Evolutionary conservation across 345 rosid species (phyloP).

Genomic region (Barbarea vulgaris): DNA sequence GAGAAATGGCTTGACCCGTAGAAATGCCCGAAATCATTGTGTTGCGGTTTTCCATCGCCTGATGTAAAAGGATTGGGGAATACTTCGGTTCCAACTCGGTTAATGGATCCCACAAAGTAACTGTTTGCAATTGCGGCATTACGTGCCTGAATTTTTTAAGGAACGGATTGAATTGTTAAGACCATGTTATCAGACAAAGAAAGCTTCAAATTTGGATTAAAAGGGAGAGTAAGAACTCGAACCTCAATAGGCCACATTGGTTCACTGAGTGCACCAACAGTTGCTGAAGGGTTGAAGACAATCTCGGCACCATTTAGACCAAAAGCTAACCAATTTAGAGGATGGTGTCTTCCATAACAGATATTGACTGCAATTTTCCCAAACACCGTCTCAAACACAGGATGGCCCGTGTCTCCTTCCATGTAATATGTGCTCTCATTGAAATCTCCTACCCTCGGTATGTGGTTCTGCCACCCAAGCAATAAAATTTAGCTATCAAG

Average conservation of each 20-base stretch:
- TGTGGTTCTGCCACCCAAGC: conserved; percentile 73
- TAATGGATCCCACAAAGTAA: conserved; percentile 94
- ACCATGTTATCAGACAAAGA: background rate
- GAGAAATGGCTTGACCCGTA: conserved; percentile 93
- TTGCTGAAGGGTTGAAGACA: conserved; percentile 98
- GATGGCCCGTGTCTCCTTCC: conserved; percentile 98
- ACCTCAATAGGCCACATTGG: conserved; percentile 99
- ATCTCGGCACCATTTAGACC: conserved; percentile 98
- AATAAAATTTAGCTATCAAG: conserved; percentile 7
- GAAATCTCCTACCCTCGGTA: conserved; percentile 96
- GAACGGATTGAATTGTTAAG: background rate
- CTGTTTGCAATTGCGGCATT: conserved; percentile 96
- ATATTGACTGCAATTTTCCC: conserved; percentile 89
- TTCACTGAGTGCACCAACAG: conserved; percentile 96
- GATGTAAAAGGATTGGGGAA: conserved; percentile 94
- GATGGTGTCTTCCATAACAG: conserved; percentile 98
- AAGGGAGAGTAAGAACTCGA: background rate
- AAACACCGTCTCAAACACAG: conserved; percentile 88
- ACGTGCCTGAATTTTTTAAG: conserved; percentile 57
- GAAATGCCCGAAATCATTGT: conserved; percentile 86
- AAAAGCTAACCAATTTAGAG: conserved; percentile 93
- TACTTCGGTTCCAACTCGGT: conserved; percentile 92
- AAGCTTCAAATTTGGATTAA: background rate
- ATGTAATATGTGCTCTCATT: conserved; percentile 97
- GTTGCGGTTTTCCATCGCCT: conserved; percentile 89